Percentiles rank a stretch among this genome's conserved stretches.
These are phyloP conservation scores for Penicillium verrucosum DNA, from an alignment of 2,329 filamentous ascomycete genomes.

Conservation along the genomic window DNA sequence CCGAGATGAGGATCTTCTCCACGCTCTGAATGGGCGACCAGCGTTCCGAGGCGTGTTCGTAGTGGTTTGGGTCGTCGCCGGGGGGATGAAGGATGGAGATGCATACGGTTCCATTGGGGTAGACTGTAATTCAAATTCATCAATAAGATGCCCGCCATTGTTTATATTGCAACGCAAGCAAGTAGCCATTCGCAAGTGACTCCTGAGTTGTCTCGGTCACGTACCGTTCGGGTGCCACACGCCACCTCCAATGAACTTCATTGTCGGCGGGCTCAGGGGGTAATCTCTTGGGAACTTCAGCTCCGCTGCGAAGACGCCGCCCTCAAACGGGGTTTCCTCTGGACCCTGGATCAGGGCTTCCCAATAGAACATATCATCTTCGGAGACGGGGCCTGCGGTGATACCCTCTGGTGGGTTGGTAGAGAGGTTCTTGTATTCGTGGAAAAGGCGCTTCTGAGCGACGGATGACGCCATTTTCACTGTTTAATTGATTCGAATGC, in stretches of 20 bases:
- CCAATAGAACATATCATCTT: slow-evolving; percentile 95
- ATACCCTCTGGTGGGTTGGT: slow-evolving; percentile 97
- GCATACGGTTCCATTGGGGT: slow-evolving; percentile 86
- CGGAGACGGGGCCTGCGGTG: slow-evolving; percentile 84
- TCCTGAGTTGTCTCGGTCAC: slow-evolving; percentile 24
- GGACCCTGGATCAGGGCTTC: slow-evolving; percentile 95
- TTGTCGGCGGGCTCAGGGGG: slow-evolving; percentile 89
- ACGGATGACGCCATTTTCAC: slow-evolving; percentile 48
- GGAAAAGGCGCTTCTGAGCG: slow-evolving; percentile 75
- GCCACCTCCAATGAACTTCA: slow-evolving; percentile 84
- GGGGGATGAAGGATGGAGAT: slow-evolving; percentile 98
- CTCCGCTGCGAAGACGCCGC: slow-evolving; percentile 91
- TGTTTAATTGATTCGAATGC: not conserved
- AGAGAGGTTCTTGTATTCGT: slow-evolving; percentile 92
- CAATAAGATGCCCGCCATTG: not conserved
- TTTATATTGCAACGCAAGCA: not conserved
- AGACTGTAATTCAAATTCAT: slow-evolving; percentile 57
- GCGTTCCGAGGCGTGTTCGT: slow-evolving; percentile 91
- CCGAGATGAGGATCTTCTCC: slow-evolving; percentile 93
- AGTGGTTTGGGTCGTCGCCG: slow-evolving; percentile 96
- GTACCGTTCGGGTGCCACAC: slow-evolving; percentile 95
- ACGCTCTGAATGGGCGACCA: slow-evolving; percentile 97
- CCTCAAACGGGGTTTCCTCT: slow-evolving; percentile 93
- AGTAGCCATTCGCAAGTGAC: not conserved
- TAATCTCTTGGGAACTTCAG: slow-evolving; percentile 95